Conservation (phyloP, 2,329 filamentous ascomycete genomes). For the Metarhizium humberi region DNA sequence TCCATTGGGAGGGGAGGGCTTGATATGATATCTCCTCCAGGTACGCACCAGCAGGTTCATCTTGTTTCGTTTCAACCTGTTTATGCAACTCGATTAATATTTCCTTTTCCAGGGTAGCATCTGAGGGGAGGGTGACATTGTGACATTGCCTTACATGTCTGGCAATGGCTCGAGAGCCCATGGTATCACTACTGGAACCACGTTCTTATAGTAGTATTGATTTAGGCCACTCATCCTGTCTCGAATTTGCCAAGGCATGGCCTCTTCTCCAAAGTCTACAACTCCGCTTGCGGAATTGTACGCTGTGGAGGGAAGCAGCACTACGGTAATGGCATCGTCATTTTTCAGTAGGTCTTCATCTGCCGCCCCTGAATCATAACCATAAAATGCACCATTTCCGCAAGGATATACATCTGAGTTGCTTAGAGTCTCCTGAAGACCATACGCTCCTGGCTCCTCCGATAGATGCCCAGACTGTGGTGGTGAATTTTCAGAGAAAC, state of each 20-base stretch:
- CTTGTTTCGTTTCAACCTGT: slow-evolving; percentile 44
- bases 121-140: background rate
- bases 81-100: background rate
- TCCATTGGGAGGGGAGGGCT: background rate
- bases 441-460: background rate
- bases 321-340: background rate
- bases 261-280: slow-evolving; percentile 17
- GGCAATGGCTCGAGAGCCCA: slow-evolving; percentile 39
- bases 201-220: slow-evolving; percentile 55
- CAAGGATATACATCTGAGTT: background rate
- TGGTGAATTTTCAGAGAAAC: slow-evolving; percentile 1
- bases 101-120: background rate
- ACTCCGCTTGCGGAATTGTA: background rate
- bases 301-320: background rate
- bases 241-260: background rate
- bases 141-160: slow-evolving; percentile 21
- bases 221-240: background rate
- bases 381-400: background rate
- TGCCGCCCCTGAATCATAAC: background rate
- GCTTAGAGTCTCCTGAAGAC: background rate
- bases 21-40: background rate
- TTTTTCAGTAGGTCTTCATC: background rate
- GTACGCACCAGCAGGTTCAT: slow-evolving; percentile 61
- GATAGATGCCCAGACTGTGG: slow-evolving; percentile 1
- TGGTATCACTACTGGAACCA: slow-evolving; percentile 51